Evolutionary conservation across 371 early-diverging fungal species (phyloP), one percentile per base, ranked within the genome.

Genomic region (Lichtheimia hyalospora): DNA sequence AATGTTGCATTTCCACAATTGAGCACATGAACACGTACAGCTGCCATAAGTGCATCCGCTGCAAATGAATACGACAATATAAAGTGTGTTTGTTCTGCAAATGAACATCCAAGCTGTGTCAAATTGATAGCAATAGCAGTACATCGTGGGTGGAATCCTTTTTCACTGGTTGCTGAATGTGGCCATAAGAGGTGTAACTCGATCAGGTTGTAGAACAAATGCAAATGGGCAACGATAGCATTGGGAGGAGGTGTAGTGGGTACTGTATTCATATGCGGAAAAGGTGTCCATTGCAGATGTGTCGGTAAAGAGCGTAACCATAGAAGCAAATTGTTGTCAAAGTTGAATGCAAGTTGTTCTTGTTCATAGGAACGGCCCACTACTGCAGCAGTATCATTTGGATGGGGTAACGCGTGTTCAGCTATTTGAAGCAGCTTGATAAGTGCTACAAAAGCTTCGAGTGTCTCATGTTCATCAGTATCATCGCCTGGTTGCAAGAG

Each of bases 1-100:
- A 54, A 25, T 6, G 58, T 64, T 59, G 46, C 39, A 53, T 60
- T 64, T 7, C 50, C 40, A 23, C 80, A 79, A 51, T 74, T 78
- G 54, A 73, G 57, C 51, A 81, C 61, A 57, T 78, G 62, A 5
- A 70, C 77, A 58, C 71, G 74, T 24, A 63, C 57, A 27, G 75
- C 73, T 50, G 71, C 66, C 54, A 68, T 67, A 46, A 66, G 56
- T 49, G 72, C 72, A 59, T 70, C 53, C 10, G 67, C 59, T n/a
- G 53, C 71, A 49, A 73, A 54, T 27, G 66, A 61, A 44, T 61
- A 62, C 5, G 67, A 67, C 3, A 67, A 24, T 8, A 64, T 46
- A 46, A 62, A 61, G 39, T 62, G 60, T 13, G 58, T 50, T 42
- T 67, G 67, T 16, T 61, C 65, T 1, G 65, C 59, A 16, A 71